Percentiles rank a stretch among this genome's conserved stretches.
phyloP scores from a whole-genome alignment of 495 filamentous ascomycete genomes.

The Talaromyces trachyspermus region DNA sequence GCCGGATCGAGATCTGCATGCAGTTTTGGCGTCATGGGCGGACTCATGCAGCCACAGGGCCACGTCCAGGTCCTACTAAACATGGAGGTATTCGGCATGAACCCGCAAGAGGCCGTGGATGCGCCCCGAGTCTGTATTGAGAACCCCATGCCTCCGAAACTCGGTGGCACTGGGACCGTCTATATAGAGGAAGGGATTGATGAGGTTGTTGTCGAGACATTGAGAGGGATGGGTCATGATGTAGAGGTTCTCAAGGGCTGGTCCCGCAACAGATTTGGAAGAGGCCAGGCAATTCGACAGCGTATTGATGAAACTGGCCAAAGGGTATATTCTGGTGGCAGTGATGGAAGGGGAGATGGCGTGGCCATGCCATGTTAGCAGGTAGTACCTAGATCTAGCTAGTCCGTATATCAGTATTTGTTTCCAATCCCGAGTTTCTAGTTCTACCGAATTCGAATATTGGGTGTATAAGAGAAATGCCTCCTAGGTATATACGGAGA shows the following conservation, averaged over 20 bases:
- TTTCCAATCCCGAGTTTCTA: too few species aligned
- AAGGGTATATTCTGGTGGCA: slow-evolving; percentile 73
- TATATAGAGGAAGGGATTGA: slow-evolving; percentile 81
- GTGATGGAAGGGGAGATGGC: slow-evolving; percentile 84
- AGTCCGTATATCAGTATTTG: too few species aligned
- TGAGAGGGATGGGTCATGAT: slow-evolving; percentile 64
- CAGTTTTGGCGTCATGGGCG: slow-evolving; percentile 98
- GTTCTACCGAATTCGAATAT: too few species aligned
- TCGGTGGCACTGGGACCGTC: slow-evolving; percentile 50
- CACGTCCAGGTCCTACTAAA: slow-evolving; percentile 93
- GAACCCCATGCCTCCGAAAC: slow-evolving; percentile 51
- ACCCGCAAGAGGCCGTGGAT: slow-evolving; percentile 83
- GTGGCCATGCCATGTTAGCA: slow-evolving; percentile 61
- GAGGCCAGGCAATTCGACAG: slow-evolving; percentile 79
- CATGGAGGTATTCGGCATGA: slow-evolving; percentile 72
- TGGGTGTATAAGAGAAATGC: too few species aligned
- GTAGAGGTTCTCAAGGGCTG: slow-evolving; percentile 61
- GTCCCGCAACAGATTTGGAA: slow-evolving; percentile 68
- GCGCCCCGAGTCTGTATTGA: slow-evolving; percentile 81
- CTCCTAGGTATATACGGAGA: too few species aligned
- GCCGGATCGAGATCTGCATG: too few species aligned
- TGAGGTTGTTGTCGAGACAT: slow-evolving; percentile 52
- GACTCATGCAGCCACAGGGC: slow-evolving; percentile 98
- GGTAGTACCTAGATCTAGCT: too few species aligned
- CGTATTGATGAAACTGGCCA: slow-evolving; percentile 57